A percentile compares a stretch with the other conserved stretches of the same genome.
Evolutionary conservation across 495 filamentous ascomycete genomes (phyloP).

Genomic region (Staphylotrichum tortipilum): DNA sequence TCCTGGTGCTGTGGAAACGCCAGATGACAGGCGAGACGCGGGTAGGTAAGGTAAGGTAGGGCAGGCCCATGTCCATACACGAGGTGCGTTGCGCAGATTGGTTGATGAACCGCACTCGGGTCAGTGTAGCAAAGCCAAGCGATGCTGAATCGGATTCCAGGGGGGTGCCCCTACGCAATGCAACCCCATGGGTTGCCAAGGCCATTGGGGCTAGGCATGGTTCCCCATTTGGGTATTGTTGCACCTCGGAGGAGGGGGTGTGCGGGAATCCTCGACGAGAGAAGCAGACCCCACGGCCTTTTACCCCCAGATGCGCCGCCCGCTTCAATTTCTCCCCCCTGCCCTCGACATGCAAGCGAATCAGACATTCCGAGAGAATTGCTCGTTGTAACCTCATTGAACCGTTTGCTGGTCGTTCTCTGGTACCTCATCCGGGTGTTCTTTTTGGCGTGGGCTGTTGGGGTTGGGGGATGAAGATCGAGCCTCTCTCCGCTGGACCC

Average conservation of each 20-base stretch:
- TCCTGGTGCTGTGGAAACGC: conserved; percentile 17
- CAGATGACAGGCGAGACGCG: conserved; percentile 7
- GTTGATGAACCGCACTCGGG: conserved; percentile 1
- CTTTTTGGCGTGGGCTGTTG: background rate
- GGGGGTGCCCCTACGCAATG: conserved; percentile 6
- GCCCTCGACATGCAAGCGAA: background rate
- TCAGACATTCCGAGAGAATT: background rate
- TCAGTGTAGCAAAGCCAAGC: conserved; percentile 9
- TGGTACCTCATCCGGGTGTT: background rate
- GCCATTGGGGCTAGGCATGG: background rate
- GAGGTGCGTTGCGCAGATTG: conserved; percentile 1
- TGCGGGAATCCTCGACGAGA: background rate
- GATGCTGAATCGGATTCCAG: background rate
- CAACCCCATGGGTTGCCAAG: conserved; percentile 6
- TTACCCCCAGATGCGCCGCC: background rate
- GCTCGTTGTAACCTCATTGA: background rate
- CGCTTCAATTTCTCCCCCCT: background rate
- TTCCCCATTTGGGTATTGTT: conserved; percentile 5
- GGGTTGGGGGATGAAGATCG: background rate
- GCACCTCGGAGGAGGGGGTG: conserved; percentile 6
- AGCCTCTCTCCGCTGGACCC: background rate
- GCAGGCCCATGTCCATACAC: conserved; percentile 3
- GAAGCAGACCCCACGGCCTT: conserved; percentile 1
- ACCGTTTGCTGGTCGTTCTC: background rate
- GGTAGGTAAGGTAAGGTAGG: conserved; percentile 9